A percentile compares a stretch with the other conserved stretches of the same genome.
These are phyloP conservation scores for Suillus subalutaceus DNA, from an alignment of 768 basidiomycete genomes.

Conservation along the genomic window DNA sequence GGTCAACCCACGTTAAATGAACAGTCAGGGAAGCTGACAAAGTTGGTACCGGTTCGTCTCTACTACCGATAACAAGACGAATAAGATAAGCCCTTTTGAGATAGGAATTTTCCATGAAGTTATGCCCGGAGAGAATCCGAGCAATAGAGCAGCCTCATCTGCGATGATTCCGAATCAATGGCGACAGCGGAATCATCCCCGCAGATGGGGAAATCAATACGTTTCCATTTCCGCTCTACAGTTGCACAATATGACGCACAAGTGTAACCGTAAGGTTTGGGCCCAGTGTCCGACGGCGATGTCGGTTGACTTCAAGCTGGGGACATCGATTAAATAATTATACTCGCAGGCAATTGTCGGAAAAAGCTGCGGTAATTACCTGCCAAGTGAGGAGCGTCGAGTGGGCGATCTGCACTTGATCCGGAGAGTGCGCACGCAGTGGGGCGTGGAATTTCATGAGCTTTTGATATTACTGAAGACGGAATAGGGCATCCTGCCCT, in stretches of 20 bases:
- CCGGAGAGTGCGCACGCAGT: constrained; percentile 50
- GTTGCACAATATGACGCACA: constrained; percentile 57
- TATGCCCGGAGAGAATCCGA: constrained; percentile 30
- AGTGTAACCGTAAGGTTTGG: constrained; percentile 66
- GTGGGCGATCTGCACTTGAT: constrained; percentile 66
- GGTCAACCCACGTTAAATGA: constrained; percentile 32
- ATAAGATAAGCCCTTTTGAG: constrained; percentile 31
- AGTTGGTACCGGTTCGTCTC: constrained; percentile 45
- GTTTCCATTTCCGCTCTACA: constrained; percentile 28
- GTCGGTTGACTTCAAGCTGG: constrained; percentile 58
- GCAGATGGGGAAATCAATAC: constrained; percentile 17
- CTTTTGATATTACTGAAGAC: constrained; percentile 44
- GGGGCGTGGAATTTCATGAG: constrained; percentile 43
- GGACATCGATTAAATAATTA: constrained; percentile 56
- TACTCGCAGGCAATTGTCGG: constrained; percentile 69
- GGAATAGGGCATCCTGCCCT: constrained; percentile 34
- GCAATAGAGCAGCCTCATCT: constrained; percentile 17
- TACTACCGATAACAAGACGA: constrained; percentile 46
- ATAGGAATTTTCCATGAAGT: constrained; percentile 30
- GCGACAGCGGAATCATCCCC: constrained; percentile 23
- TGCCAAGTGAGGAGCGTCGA: constrained; percentile 41
- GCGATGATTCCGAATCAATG: constrained; percentile 18
- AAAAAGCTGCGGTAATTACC: constrained; percentile 62
- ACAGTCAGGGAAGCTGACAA: constrained; percentile 38
- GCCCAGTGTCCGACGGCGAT: constrained; percentile 72